Evolutionary conservation across 2,329 filamentous ascomycete genomes (phyloP).

Genomic region (Xylariaceae sp.): DNA sequence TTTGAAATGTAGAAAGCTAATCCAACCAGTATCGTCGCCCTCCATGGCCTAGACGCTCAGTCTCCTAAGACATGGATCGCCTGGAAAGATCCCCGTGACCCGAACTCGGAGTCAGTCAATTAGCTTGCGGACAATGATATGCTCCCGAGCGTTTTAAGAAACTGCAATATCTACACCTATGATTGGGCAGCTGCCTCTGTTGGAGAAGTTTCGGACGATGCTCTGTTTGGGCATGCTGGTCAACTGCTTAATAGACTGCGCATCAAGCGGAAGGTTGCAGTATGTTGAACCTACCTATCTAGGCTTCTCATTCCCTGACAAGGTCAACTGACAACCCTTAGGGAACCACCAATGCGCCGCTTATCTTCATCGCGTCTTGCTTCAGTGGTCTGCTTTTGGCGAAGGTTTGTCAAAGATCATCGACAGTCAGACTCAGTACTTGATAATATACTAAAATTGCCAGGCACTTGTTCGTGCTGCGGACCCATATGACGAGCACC

Average conservation of each 20-base stretch:
- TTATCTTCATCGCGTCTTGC: constrained; percentile 3
- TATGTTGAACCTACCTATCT: neutral
- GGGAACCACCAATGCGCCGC: neutral
- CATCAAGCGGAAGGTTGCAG: neutral
- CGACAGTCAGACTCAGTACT: neutral
- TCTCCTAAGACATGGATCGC: constrained; percentile 10
- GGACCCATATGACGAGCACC: neutral
- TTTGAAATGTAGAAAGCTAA: no score
- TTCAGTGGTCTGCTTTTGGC: neutral
- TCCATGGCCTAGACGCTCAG: constrained; percentile 1
- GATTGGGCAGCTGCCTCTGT: constrained; percentile 1
- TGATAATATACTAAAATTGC: neutral
- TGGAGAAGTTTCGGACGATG: neutral
- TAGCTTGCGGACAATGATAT: constrained; percentile 1
- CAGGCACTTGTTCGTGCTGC: neutral
- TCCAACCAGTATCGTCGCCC: constrained; percentile 5
- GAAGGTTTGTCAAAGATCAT: neutral
- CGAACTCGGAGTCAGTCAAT: neutral
- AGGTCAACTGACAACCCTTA: neutral
- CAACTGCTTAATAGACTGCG: neutral
- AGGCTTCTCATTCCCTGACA: neutral
- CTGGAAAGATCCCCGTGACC: neutral
- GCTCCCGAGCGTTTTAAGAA: neutral
- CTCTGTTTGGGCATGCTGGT: neutral
- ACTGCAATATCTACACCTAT: constrained; percentile 2